These are phyloP conservation scores for Allium sativum DNA, from an alignment of 106 monocot species.

Conservation along the genomic window DNA sequence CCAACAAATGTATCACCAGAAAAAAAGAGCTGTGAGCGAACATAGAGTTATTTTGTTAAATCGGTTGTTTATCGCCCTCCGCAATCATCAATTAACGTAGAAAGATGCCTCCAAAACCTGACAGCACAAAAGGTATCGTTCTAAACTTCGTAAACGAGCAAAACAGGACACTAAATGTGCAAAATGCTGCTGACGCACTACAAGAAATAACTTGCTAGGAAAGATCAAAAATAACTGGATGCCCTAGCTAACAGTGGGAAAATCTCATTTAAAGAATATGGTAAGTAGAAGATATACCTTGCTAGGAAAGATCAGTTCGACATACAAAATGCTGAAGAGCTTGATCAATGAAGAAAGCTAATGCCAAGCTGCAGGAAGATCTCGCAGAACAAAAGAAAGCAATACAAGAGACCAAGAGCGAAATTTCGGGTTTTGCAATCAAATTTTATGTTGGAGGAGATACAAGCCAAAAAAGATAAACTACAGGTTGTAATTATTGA, in stretches of 20 bases:
- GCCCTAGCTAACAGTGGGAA: conserved; percentile 54
- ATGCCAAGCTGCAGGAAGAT: conserved; percentile 60
- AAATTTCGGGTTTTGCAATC: conserved; percentile 65
- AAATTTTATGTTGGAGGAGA: conserved; percentile 69
- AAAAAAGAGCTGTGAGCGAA: too few species aligned
- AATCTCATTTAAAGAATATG: conserved; percentile 90
- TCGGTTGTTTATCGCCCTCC: too few species aligned
- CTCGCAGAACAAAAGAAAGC: conserved; percentile 50
- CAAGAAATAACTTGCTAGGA: conserved; percentile 88
- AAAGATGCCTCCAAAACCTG: too few species aligned
- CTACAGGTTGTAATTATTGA: conserved; percentile 39
- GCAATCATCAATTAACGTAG: too few species aligned
- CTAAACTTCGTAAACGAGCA: too few species aligned
- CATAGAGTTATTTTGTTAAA: too few species aligned
- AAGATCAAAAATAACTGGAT: conserved; percentile 76
- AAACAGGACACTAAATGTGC: conserved; percentile 82
- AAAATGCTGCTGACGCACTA: conserved; percentile 88
- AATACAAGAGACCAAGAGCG: conserved; percentile 51
- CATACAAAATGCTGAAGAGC: conserved; percentile 67
- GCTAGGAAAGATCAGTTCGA: conserved; percentile 85
- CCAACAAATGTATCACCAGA: too few species aligned
- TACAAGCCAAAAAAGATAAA: conserved; percentile 42
- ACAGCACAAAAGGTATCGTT: too few species aligned
- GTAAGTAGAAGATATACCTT: conserved; percentile 85
- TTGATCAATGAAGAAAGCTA: conserved; percentile 81